Base-by-base conservation (phyloP, 2,329 filamentous ascomycete species). In the Cadophora gregata region DNA sequence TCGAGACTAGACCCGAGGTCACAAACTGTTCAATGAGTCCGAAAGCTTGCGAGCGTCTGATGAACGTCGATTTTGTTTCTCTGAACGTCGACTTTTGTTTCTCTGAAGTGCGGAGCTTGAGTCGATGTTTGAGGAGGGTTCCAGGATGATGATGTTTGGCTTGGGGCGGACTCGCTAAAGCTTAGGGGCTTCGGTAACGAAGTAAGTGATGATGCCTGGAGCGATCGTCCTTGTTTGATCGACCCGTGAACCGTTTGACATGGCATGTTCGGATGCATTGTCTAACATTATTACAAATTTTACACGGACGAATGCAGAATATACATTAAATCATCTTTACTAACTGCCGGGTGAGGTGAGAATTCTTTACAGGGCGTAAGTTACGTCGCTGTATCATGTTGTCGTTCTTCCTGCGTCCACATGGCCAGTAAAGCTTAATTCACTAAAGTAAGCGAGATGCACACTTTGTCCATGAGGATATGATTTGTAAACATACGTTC, bases 1-100 rank as follows among this genome's bases (percentile, higher is more conserved):
- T 10, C 47, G 47, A 53, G n/a, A n/a, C n/a, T n/a, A n/a, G n/a
- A n/a, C 50, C 50, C 50, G 50, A 53, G 50, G n/a, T 53, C 25
- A 29, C 19, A 25, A 29, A 27, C 24, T 27, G 2, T 16, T 29
- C 10, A n/a, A n/a, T n/a, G n/a, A 12, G 10, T 21, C 24, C 12
- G 5, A 53, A 53, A 7, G 0, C 7, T 25, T 3, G 16, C 12
- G 16, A 27, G 25, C 14, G 14, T 31, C 25, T 9, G 50, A 31
- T 31, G n/a, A 9, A 31, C 16, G n/a, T 53, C 27, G 14, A 27
- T 31, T 53, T 53, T 53, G 1, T 31, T 31, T 9, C 50, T 53
- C 14, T 31, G n/a, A 9, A 31, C 16, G n/a, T 53, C 27, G 14
- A 27, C 12, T 31, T 53, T 53, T 53, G 1, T 31, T 31, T 9